Evolutionary conservation across 2,329 filamentous ascomycete genomes (phyloP), one percentile per base, ranked within the genome.

Genomic region (Penicillium sp.): DNA sequence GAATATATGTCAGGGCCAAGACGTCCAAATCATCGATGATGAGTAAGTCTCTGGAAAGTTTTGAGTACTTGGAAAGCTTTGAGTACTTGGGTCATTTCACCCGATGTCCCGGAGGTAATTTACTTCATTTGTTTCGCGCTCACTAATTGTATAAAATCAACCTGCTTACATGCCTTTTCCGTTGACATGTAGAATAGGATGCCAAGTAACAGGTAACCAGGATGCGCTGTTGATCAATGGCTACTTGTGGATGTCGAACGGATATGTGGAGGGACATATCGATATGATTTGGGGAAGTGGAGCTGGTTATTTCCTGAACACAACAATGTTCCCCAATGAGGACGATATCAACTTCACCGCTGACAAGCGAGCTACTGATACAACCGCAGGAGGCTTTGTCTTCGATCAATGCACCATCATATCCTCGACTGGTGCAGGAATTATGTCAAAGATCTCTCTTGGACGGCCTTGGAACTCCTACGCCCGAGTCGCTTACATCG

Each of bases 221-320:
- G 74, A 77, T 33, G 71, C 74, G 0, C 66, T 77, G 9, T 64
- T 69, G 48, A 68, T 78, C 43, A 74, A 70, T 9, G 73, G 74
- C 3, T 68, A 67, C 44, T 53, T 78, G n/a, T 78, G 77, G 59
- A 68, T 71, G 3, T 76, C 73, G 62, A 75, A 76, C 59, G 72
- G 70, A 8, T 74, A 76, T 55, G 70, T 77, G 33, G 71, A 74
- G 54, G 76, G 74, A 4, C 75, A 75, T 26, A 69, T 77, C 33
- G 76, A 80, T 37, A 78, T 79, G 70, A 79, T 76, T 22, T 74
- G 74, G 64, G 78, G 78, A 10, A 67, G 71, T 26, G 78, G 78
- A 3, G 69, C 76, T 0, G 78, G 69, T 7, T 81, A 81, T 59
- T 80, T 81, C 69, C 66, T 65, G n/a, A 71, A 69, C 54, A 70